Base-by-base conservation (phyloP, 2,329 filamentous ascomycete genomes). In the Trichoderma sp. region DNA sequence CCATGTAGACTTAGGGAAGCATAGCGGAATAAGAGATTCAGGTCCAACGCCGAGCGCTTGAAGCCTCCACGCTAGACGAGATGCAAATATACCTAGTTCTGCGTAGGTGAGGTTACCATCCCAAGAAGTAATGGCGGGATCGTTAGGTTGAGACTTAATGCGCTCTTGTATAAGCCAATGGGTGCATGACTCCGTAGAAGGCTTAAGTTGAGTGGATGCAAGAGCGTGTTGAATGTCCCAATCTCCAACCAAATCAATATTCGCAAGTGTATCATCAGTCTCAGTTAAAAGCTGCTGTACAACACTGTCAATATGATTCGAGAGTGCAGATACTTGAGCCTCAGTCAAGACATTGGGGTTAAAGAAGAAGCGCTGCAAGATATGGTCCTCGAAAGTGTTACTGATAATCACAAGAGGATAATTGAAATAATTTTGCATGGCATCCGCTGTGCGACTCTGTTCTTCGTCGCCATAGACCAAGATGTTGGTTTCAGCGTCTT, bases 1-100 rank as follows among this genome's bases (percentile, higher is more conserved):
- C 78, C 77, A 78, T 2, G 68, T 60, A 12, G 78, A 78, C 33
- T 78, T 78, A 1, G 75, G 65, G 62, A 78, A 78, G 50, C 77
- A 78, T n/a, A 78, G 24, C 16, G 78, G 78, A 12, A 78, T 67
- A 9, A 77, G 33, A 6, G 66, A 73, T 24, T 76, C 75, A 4
- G 76, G 71, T 31, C 64, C 69, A 56, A 72, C 76, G 7, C 71
- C 76, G 9, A 77, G 69, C 5, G 38, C 21, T 16, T 65, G 64
- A n/a, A 78, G 45, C 4, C 76, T 76, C 21, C 53, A 71, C 9
- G 69, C 71, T 8, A 77, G 33, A 9, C 76, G 72, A 24, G 64
- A 64, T 18, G 71, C 66, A 33, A 65, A 33, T 11, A 31, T 31
- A 33, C 75, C 75, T 3, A 77, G 16, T 29, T 77, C 63, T 5